Evolutionary conservation across 768 basidiomycete species (phyloP).

Genomic region (Grammothele lineata): DNA sequence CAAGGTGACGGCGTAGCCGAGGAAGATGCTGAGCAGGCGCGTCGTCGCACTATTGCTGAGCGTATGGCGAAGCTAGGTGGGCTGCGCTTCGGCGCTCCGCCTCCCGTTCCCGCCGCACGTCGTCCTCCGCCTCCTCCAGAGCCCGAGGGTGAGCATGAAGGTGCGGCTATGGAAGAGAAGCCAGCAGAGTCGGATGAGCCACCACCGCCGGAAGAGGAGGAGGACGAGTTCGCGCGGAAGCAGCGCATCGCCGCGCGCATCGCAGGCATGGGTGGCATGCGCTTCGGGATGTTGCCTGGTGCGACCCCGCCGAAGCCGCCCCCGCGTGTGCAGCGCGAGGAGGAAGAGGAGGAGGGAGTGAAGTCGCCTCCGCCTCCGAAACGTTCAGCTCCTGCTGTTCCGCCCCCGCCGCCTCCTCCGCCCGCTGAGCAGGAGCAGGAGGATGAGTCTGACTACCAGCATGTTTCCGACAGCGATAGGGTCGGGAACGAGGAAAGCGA

Average conservation of each 20-base stretch:
- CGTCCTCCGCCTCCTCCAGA: conserved; percentile 33
- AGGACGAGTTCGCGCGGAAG: conserved; percentile 57
- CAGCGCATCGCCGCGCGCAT: conserved; percentile 51
- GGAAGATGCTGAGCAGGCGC: conserved; percentile 40
- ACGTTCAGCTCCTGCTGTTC: conserved; percentile 14
- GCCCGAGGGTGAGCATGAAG: conserved; percentile 9
- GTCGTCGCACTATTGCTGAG: conserved; percentile 77
- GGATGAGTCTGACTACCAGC: conserved; percentile 32
- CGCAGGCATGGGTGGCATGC: conserved; percentile 53
- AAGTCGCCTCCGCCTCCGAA: conserved; percentile 14
- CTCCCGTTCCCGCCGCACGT: conserved; percentile 36
- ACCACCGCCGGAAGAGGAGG: conserved; percentile 40
- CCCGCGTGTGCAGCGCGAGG: conserved; percentile 14
- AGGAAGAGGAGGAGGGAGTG: conserved; percentile 6
- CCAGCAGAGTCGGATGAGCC: conserved; percentile 24
- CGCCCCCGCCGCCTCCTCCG: conserved; percentile 19
- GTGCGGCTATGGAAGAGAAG: conserved; percentile 17
- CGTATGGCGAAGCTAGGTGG: conserved; percentile 94
- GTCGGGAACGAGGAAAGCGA: conserved; percentile 74
- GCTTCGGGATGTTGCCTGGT: conserved; percentile 50
- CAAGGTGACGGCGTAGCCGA: conserved; percentile 16
- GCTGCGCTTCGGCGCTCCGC: conserved; percentile 74
- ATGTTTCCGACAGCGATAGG: conserved; percentile 50
- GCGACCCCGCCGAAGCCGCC: conserved; percentile 21
- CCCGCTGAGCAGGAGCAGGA: conserved; percentile 37